Base-by-base conservation (phyloP, 371 early-diverging fungal species). In the Batkoa obscura region DNA sequence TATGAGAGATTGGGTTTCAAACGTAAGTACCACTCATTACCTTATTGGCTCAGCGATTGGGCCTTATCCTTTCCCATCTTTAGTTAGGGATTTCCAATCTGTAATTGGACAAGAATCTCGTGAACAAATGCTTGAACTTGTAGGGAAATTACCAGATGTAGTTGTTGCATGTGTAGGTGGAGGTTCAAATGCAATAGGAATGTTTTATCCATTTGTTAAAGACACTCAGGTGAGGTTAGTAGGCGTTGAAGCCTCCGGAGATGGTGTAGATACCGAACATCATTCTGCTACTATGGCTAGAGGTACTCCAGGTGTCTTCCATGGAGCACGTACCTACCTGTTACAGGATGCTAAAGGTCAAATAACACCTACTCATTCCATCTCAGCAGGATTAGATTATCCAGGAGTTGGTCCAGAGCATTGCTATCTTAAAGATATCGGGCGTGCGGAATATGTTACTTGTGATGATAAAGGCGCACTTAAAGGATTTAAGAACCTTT, bases 331-430 rank as follows among this genome's bases (percentile, higher is more conserved):
- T 57, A 92, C 97, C 5, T 92, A 88, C 60, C 70, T 97, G 54
- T 70, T 94, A 58, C 95, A 97, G 70, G 93, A 95, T 65, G 63
- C 65, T 17, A 80, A 87, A 61, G 97, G 97, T 13, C 95, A 94
- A 70, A 92, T 97, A 67, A 74, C 80, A 61, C 89, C 92, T 63
- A 92, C 97, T 0, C 91, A 95, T 67, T 84, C 84, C 50, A 86
- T 97, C 64, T 83, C 86, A 57, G 93, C 95, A 65, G 97, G 95
- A 30, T 74, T 96, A 50, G 92, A 94, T 72, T 95, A 96, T 67
- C 94, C 97, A 2, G 95, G 94, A 60, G 94, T 95, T 43, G 95
- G 95, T 31, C 95, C 95, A 23, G 95, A 96, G 66, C 94, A 93
- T 64, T 80, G 94, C 33, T 90, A 76, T 73, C 75, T 96, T 60